Base-by-base conservation (phyloP, 1,284 basidiomycete species). In the Xerocomus amazonicus region DNA sequence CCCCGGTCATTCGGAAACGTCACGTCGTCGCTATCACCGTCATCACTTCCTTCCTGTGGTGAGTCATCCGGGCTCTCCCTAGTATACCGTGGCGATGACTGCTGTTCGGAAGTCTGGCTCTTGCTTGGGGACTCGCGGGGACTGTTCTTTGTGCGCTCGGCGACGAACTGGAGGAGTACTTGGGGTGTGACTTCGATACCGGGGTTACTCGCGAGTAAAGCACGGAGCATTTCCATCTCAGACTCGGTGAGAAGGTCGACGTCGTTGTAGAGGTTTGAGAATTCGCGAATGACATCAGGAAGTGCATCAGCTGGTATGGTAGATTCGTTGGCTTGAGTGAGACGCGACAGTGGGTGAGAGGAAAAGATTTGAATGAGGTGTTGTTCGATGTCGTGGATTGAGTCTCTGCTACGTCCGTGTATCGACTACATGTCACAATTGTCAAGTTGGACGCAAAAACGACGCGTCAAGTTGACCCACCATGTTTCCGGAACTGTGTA, bases 141-240 rank as follows among this genome's bases (percentile, higher is more conserved):
- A 55, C 71, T 75, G 37, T 70, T 61, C 50, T 74, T 77, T 0
- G 83, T 84, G 57, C 79, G 78, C 59, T 76, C 74, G 1, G 83
- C 84, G 33, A 90, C 76, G 57, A 89, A 81, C 17, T 75, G 70
- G 13, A 88, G 70, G 5, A 90, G 72, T 14, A 85, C 74, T 47
- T 78, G 71, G 0, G 87, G 84, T 1, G 84, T 87, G 19, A 85
- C 81, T 63, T 82, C 76, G 43, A 88, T 72, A 17, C 76, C 83
- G 0, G 83, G 84, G 58, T 84, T 82, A 43, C 66, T 68, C 14
- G 71, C 74, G 48, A 87, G 69, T 42, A 90, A 67, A 10, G 68
- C 53, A 34, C 77, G 75, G 51, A 90, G 74, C 69, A 76, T 70
- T 16, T 70, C 70, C 58, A 79, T 76, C 65, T 89, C 87, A 23